Evolutionary conservation across 768 basidiomycete genomes (phyloP).

Genomic region (Lactarius trivialis): DNA sequence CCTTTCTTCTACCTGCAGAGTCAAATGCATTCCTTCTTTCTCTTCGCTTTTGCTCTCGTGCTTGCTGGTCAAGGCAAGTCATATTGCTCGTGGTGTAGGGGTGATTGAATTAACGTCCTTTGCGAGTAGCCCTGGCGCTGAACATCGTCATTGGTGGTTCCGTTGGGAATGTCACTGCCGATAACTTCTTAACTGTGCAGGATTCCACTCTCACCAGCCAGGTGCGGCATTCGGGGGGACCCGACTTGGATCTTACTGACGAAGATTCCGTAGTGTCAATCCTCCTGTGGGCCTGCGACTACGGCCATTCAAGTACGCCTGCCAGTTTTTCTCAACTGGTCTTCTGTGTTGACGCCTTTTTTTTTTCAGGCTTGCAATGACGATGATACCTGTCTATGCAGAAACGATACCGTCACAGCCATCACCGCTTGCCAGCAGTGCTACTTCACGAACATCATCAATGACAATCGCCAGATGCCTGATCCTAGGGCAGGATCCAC

Average conservation of each 20-base stretch:
- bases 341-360: not conserved
- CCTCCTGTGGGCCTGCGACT: slow-evolving; percentile 27
- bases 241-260: not conserved
- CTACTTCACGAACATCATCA: slow-evolving; percentile 52
- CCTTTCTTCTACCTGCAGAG: not conserved
- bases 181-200: slow-evolving; percentile 40
- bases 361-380: slow-evolving; percentile 38
- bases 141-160: slow-evolving; percentile 40
- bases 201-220: slow-evolving; percentile 28
- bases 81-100: not conserved
- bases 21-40: slow-evolving; percentile 27
- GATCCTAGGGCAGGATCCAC: slow-evolving; percentile 56
- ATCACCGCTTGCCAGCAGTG: slow-evolving; percentile 60
- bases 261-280: slow-evolving; percentile 31
- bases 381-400: slow-evolving; percentile 51
- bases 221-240: slow-evolving; percentile 24
- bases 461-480: slow-evolving; percentile 39
- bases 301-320: slow-evolving; percentile 26
- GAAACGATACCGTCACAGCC: slow-evolving; percentile 33
- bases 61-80: slow-evolving; percentile 56
- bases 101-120: slow-evolving; percentile 8
- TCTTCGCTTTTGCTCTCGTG: slow-evolving; percentile 33
- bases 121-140: slow-evolving; percentile 38
- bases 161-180: slow-evolving; percentile 34
- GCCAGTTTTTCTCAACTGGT: not conserved